phyloP scores from a whole-genome alignment of 2,329 filamentous ascomycete genomes.

The Sphaerostilbella broomeana region DNA sequence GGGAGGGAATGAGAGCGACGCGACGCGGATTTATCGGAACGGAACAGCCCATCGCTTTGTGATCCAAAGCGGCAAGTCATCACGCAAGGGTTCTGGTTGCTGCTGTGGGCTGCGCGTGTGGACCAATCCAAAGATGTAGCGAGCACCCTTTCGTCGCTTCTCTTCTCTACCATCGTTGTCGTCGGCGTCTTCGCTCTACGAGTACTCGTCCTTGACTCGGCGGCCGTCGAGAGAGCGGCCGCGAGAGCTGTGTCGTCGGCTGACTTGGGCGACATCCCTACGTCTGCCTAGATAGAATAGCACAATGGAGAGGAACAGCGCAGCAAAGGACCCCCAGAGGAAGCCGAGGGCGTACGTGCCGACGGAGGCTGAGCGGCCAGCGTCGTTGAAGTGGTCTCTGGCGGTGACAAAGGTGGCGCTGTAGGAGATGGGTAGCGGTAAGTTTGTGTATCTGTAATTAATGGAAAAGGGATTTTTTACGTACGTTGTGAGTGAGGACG shows the following conservation, averaged over 20 bases:
- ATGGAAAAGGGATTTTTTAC: no score
- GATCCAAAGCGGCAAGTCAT: no score
- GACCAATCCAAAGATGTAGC: no score
- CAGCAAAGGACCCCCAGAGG: slow-evolving; percentile 65
- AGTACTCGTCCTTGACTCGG: slow-evolving; percentile 66
- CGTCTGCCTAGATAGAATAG: slow-evolving; percentile 61
- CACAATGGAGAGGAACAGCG: slow-evolving; percentile 58
- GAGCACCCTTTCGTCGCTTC: no score
- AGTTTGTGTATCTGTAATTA: no score
- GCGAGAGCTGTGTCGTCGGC: slow-evolving; percentile 29
- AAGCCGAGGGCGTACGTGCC: slow-evolving; percentile 69
- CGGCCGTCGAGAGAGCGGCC: slow-evolving; percentile 40
- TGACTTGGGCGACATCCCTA: slow-evolving; percentile 33
- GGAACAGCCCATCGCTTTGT: no score
- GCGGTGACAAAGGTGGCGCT: slow-evolving; percentile 60
- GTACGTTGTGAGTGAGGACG: slow-evolving; percentile 70
- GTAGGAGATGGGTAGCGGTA: slow-evolving; percentile 5
- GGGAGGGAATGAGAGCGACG: no score
- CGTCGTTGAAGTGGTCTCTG: slow-evolving; percentile 56
- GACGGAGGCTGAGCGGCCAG: slow-evolving; percentile 50
- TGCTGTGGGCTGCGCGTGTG: no score
- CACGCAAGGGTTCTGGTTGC: no score
- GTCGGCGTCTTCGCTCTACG: slow-evolving; percentile 36
- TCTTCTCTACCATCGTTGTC: no score
- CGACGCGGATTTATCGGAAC: no score